Percentiles rank a stretch among this genome's conserved stretches.
phyloP scores from a whole-genome alignment of 768 basidiomycete genomes.

The Gymnopilus dilepis region DNA sequence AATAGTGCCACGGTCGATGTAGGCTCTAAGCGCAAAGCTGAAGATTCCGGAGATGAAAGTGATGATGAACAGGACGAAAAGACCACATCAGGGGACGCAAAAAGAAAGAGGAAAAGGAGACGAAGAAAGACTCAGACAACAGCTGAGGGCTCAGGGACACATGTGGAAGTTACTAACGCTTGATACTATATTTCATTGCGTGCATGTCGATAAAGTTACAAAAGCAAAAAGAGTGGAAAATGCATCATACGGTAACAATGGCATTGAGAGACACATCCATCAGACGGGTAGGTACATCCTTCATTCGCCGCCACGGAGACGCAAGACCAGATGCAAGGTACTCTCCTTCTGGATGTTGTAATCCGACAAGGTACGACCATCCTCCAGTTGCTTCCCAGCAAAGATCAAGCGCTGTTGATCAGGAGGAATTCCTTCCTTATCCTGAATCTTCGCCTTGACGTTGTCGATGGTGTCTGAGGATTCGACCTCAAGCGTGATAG shows the following conservation, averaged over 20 bases:
- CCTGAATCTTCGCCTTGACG: constrained; percentile 13
- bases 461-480: constrained; percentile 16
- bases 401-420: constrained; percentile 20
- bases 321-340: constrained; percentile 53
- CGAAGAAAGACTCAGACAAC: constrained; percentile 22
- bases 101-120: constrained; percentile 29
- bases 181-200: too few relatives aligned
- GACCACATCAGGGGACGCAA: background rate
- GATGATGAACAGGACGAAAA: background rate
- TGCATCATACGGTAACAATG: too few relatives aligned
- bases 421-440: constrained; percentile 21
- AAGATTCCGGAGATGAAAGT: constrained; percentile 20
- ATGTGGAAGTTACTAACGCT: background rate
- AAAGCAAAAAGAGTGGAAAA: background rate
- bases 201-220: too few relatives aligned
- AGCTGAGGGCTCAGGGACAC: background rate
- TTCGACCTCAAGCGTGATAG: constrained; percentile 22
- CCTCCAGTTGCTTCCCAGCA: constrained; percentile 20
- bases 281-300: too few relatives aligned
- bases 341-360: constrained; percentile 26
- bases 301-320: constrained; percentile 79
- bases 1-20: constrained; percentile 20
- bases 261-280: too few relatives aligned
- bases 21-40: constrained; percentile 35
- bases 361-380: constrained; percentile 13